These are phyloP conservation scores for Withania somnifera DNA, from an alignment of 305 asterid genomes.

Conservation along the genomic window DNA sequence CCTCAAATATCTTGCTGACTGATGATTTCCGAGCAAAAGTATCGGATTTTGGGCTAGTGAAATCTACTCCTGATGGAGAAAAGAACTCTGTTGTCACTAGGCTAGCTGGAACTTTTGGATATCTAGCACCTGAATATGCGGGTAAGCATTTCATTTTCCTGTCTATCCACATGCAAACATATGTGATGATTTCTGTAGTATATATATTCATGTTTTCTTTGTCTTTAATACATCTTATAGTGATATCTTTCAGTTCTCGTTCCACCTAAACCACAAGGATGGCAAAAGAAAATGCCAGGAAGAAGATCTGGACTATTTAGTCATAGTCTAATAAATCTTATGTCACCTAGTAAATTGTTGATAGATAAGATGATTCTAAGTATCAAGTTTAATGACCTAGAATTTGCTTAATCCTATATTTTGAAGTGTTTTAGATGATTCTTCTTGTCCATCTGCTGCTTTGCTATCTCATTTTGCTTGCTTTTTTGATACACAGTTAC, in stretches of 20 bases:
- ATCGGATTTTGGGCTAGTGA: slow-evolving; percentile 83
- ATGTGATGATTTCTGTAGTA: neutral
- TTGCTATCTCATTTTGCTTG: neutral
- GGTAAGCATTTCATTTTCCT: slow-evolving; percentile 27
- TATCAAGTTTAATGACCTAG: neutral
- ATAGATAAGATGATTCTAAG: neutral
- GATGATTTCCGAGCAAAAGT: slow-evolving; percentile 80
- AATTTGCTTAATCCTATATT: neutral
- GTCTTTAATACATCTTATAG: neutral
- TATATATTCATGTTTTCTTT: neutral
- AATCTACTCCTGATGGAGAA: slow-evolving; percentile 74
- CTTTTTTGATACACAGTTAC: slow-evolving; percentile 45
- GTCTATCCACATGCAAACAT: neutral
- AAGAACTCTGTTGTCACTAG: slow-evolving; percentile 61
- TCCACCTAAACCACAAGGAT: neutral
- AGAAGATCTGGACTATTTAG: neutral
- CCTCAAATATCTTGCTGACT: slow-evolving; percentile 71
- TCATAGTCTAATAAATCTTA: neutral
- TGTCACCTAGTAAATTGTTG: neutral
- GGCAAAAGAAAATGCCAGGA: neutral
- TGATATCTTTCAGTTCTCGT: neutral
- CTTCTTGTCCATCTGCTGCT: neutral
- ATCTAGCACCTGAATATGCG: slow-evolving; percentile 93
- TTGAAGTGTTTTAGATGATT: neutral
- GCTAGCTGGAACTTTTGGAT: slow-evolving; percentile 87